Percentiles rank a stretch among this genome's conserved stretches.
phyloP scores from a whole-genome alignment of 768 basidiomycete species.

The Sarcodon aspratus region DNA sequence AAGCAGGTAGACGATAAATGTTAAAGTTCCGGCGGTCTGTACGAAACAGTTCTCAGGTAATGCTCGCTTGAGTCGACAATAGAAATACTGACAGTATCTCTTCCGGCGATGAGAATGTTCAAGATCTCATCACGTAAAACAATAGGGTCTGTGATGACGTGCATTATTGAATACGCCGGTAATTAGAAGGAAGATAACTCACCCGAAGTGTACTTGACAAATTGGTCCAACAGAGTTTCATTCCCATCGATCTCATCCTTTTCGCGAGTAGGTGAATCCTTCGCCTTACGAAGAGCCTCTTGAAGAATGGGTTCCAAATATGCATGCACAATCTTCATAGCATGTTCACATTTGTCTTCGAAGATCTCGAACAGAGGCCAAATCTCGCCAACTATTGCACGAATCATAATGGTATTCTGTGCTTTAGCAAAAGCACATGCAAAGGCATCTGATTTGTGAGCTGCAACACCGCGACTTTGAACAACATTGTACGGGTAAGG shows the following conservation, averaged over 20 bases:
- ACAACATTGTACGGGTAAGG: constrained; percentile 31
- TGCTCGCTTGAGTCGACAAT: background rate
- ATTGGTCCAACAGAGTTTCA: constrained; percentile 15
- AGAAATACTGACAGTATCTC: constrained; percentile 31
- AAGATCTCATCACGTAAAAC: constrained; percentile 39
- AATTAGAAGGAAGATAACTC: constrained; percentile 16
- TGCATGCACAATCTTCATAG: constrained; percentile 33
- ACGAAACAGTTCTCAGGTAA: background rate
- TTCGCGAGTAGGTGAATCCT: constrained; percentile 4
- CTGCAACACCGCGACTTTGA: constrained; percentile 11
- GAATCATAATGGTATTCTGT: constrained; percentile 22
- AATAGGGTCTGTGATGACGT: constrained; percentile 20
- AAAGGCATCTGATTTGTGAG: constrained; percentile 21
- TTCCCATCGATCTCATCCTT: constrained; percentile 25
- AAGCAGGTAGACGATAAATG: constrained; percentile 44
- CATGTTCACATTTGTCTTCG: constrained; percentile 27
- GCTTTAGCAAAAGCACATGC: constrained; percentile 30
- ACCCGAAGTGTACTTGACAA: constrained; percentile 11
- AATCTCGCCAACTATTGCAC: constrained; percentile 23
- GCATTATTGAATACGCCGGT: constrained; percentile 21
- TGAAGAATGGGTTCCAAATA: constrained; percentile 44
- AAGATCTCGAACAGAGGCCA: constrained; percentile 34
- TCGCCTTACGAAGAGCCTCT: constrained; percentile 31
- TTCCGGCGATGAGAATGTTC: constrained; percentile 45
- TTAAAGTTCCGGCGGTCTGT: constrained; percentile 34